These are phyloP conservation scores for Dictyostelium discoideum DNA, from an alignment of 78 protist genomes.

Conservation along the genomic window dicty_2.7 NC_007091.3:482501-483000, in stretches of 20 bases:
- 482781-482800: neutral
- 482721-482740: neutral
- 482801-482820: constrained; percentile 83
- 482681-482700: no score
- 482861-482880: constrained; percentile 96
- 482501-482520: constrained; percentile 95
- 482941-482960: constrained; percentile 50
- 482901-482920: constrained; percentile 70
- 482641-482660: neutral
- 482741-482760: neutral
- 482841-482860: constrained; percentile 87
- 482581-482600: constrained; percentile 98
- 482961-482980: constrained; percentile 57
- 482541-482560: constrained; percentile 96
- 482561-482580: constrained; percentile 92
- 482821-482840: constrained; percentile 95
- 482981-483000: constrained; percentile 77
- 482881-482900: constrained; percentile 97
- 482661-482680: neutral
- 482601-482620: constrained; percentile 87
- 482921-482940: constrained; percentile 47
- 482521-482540: constrained; percentile 86
- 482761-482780: neutral
- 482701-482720: no score
- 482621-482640: constrained; percentile 88